Evolutionary conservation across 106 monocot genomes (phyloP), one percentile per base, ranked within the genome.

Genomic region (Iris macrosiphon): DNA sequence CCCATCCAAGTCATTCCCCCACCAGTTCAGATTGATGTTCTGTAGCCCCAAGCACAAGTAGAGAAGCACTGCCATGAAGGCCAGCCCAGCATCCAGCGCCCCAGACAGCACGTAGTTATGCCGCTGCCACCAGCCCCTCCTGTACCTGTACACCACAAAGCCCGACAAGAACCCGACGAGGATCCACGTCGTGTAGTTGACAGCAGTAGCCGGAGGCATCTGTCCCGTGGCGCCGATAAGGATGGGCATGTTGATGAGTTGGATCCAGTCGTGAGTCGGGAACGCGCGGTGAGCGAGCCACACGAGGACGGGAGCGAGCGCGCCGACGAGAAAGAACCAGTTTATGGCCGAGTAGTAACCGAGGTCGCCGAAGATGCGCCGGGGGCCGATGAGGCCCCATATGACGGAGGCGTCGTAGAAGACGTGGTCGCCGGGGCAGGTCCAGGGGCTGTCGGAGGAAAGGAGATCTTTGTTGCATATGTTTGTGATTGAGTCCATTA

Each of bases 381-480:
- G 84, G 2, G 93, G 93, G 5, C 88, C 78, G 19, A 94, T 70
- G 28, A 94, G 88, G 2, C 93, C 93, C 93, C 88, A 94, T 18
- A 94, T 85, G 63, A 88, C 93, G 4, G 93, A 88, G 15, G 93
- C 93, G 35, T 84, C 84, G 40, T 79, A 94, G 78, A 94, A 94
- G 31, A 89, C 84, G 7, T 76, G 75, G 65, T 88, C 93, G 4
- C 69, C 48, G 1, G 93, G 93, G 67, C 93, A 89, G 1, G 93
- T 94, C 93, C 93, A 94, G 0, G 84, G 93, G 73, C 88, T 88
- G 56, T 88, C 77, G 3, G 67, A 47, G 3, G 81, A 54, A 11
- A 88, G 81, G 28, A 70, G 66, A 1, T 54, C 28, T 0, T 60
- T 93, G 63, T 81, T 33, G 57, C 88, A 94, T 49, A 94, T 94